phyloP scores from a whole-genome alignment of 1,284 basidiomycete genomes.

The Filobasidium uniguttulatum region DNA sequence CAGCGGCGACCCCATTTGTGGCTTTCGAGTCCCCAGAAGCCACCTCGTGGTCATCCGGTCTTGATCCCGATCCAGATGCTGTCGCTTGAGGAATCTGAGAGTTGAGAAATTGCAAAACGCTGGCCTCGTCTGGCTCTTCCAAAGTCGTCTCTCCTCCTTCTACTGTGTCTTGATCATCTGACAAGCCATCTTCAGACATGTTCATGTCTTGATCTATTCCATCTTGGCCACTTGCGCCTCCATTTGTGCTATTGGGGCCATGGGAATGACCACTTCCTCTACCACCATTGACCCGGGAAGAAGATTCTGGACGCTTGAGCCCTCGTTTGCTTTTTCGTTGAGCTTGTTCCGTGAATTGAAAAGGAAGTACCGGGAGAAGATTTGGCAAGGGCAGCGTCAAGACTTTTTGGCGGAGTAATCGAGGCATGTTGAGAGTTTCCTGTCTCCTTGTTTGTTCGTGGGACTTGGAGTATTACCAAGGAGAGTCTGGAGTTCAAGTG shows the following conservation, averaged over 20 bases:
- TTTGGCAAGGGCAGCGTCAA: constrained; percentile 1
- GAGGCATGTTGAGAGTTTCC: constrained; percentile 12
- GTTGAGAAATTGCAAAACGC: neutral
- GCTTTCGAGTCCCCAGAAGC: too few species aligned
- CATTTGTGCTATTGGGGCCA: neutral
- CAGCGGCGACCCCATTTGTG: too few species aligned
- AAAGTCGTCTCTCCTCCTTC: neutral
- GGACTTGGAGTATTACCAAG: too few species aligned
- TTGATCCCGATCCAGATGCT: neutral
- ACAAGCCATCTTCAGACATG: neutral
- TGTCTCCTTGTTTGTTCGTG: too few species aligned
- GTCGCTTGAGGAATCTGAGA: neutral
- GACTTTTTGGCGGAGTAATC: constrained; percentile 11
- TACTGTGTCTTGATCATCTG: neutral
- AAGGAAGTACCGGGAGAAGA: neutral
- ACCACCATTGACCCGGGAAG: neutral
- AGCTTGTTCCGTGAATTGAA: neutral
- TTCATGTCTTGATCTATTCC: neutral
- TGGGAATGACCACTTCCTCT: neutral
- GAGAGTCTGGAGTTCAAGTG: too few species aligned
- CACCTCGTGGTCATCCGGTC: neutral
- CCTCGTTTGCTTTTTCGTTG: neutral
- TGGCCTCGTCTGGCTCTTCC: neutral
- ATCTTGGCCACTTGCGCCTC: neutral
- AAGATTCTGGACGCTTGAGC: neutral